Evolutionary conservation across 176 grass and related monocot species (phyloP).

Genomic region (Musa troglodytarum): DNA sequence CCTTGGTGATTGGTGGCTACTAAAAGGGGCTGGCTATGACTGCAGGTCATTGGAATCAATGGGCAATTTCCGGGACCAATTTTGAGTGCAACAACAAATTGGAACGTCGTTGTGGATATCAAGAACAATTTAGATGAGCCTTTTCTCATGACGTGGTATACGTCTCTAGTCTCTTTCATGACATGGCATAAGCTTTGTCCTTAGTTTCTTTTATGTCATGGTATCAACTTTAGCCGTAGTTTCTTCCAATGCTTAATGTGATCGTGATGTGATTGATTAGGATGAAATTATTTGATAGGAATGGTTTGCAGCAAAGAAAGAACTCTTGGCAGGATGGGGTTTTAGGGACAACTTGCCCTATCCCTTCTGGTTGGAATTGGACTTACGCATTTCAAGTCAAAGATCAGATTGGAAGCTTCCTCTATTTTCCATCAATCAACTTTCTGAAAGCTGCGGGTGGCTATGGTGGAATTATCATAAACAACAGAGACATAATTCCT

Average conservation of each 20-base stretch:
- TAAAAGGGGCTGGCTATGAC: not conserved
- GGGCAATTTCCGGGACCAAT: slow-evolving; percentile 62
- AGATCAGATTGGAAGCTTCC: slow-evolving; percentile 78
- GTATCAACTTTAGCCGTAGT: not conserved
- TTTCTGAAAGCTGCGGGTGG: slow-evolving; percentile 53
- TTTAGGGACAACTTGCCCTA: slow-evolving; percentile 67
- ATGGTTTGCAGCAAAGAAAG: slow-evolving; percentile 73
- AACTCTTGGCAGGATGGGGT: slow-evolving; percentile 87
- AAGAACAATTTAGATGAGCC: slow-evolving; percentile 78
- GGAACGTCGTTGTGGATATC: slow-evolving; percentile 88
- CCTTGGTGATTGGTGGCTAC: too few relatives aligned
- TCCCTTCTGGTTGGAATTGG: slow-evolving; percentile 86
- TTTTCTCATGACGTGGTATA: slow-evolving; percentile 56
- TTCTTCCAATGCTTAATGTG: not conserved
- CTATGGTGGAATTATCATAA: slow-evolving; percentile 62
- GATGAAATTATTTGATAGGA: slow-evolving; percentile 26
- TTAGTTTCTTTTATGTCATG: slow-evolving; percentile 10
- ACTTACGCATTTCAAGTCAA: slow-evolving; percentile 86
- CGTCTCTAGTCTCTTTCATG: too few relatives aligned
- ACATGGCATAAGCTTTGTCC: slow-evolving; percentile 24
- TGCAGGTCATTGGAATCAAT: slow-evolving; percentile 76
- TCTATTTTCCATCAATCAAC: slow-evolving; percentile 54
- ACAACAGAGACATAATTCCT: slow-evolving; percentile 84
- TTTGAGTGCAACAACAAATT: slow-evolving; percentile 88
- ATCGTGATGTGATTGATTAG: slow-evolving; percentile 2